These are phyloP conservation scores for Xanthoconium purpureum DNA, from an alignment of 768 basidiomycete genomes.

Conservation along the genomic window DNA sequence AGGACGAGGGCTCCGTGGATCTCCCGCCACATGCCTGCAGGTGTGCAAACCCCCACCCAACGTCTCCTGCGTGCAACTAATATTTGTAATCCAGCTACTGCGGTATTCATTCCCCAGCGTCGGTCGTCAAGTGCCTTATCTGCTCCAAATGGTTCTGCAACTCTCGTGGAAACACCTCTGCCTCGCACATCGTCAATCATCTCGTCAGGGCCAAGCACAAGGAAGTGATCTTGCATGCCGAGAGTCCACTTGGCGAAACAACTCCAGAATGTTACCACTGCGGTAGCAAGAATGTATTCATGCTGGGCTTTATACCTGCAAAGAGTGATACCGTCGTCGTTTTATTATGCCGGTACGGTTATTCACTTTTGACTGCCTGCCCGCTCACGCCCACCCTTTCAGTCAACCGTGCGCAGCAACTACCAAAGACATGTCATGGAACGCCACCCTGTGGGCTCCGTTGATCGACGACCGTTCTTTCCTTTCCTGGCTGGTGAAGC, in stretches of 20 bases:
- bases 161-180: conserved; percentile 94
- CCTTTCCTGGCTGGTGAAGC: conserved; percentile 98
- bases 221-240: conserved; percentile 94
- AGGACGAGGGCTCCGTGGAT: conserved; percentile 75
- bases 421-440: conserved; percentile 98
- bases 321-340: conserved; percentile 99
- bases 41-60: conserved; percentile 40
- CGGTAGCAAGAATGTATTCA: conserved; percentile 98
- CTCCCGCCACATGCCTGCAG: conserved; percentile 94
- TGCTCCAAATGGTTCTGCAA: conserved; percentile 99
- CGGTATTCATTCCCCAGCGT: conserved; percentile 95
- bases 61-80: conserved; percentile 2
- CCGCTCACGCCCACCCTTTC: conserved; percentile 1
- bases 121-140: conserved; percentile 91
- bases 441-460: conserved; percentile 95
- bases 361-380: neutral
- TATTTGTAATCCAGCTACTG: conserved; percentile 68
- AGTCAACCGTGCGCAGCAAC: conserved; percentile 98
- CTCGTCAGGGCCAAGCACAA: conserved; percentile 99
- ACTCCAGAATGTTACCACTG: conserved; percentile 99
- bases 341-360: conserved; percentile 82
- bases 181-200: conserved; percentile 99
- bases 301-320: conserved; percentile 98
- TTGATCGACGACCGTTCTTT: conserved; percentile 98
- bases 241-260: conserved; percentile 94